phyloP scores from a whole-genome alignment of 441 rosid genomes.

The Metrosideros polymorpha region DNA sequence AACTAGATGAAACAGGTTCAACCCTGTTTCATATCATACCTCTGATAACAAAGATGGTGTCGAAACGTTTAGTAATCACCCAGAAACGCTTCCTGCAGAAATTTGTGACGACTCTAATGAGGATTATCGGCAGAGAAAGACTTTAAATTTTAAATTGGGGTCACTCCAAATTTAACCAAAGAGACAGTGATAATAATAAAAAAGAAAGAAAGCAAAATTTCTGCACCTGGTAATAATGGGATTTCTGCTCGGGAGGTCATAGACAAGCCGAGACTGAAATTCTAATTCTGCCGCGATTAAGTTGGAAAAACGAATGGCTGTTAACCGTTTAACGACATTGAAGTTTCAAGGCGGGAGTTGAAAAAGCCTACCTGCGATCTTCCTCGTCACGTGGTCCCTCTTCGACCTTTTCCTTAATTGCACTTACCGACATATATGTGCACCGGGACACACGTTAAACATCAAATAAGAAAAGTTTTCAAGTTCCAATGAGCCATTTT shows the following conservation, averaged over 20 bases:
- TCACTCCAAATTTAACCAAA: background rate
- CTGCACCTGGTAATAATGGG: background rate
- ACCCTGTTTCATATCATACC: background rate
- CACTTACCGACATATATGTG: background rate
- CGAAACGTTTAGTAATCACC: background rate
- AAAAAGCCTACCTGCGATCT: background rate
- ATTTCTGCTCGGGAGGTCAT: background rate
- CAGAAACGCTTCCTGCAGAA: background rate
- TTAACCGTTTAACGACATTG: background rate
- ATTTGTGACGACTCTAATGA: background rate
- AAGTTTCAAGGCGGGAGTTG: background rate
- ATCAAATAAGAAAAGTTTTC: background rate
- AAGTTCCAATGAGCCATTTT: background rate
- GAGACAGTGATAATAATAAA: background rate
- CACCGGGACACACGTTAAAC: too few relatives aligned
- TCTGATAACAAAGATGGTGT: background rate
- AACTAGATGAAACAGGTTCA: background rate
- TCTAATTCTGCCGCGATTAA: background rate
- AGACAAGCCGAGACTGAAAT: background rate
- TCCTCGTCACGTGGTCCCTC: background rate
- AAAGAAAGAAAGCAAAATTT: background rate
- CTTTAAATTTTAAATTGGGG: background rate
- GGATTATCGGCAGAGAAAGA: background rate
- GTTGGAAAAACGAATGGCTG: background rate
- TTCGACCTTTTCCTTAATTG: background rate